phyloP scores from a whole-genome alignment of 305 asterid genomes.

The Solanum hybrid region DNA sequence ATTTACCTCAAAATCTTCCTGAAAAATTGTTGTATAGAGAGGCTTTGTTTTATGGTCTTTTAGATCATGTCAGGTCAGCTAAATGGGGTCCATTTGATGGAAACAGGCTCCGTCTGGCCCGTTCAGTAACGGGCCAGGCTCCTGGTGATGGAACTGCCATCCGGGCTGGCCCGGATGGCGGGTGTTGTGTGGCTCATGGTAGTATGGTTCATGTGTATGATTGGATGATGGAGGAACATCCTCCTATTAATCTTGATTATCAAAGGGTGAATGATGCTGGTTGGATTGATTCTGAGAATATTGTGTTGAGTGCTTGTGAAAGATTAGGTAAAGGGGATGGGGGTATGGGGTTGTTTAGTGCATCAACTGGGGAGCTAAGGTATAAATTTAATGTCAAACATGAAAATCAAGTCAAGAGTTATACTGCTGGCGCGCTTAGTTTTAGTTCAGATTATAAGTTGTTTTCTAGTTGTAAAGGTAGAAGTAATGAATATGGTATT shows the following conservation, averaged over 20 bases:
- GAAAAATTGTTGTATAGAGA: slow-evolving; percentile 59
- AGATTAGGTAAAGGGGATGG: slow-evolving; percentile 78
- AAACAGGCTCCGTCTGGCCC: slow-evolving; percentile 42
- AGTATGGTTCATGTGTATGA: slow-evolving; percentile 91
- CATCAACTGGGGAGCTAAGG: slow-evolving; percentile 55
- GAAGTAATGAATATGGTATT: slow-evolving; percentile 79
- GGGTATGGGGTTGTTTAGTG: slow-evolving; percentile 70
- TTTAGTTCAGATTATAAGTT: slow-evolving; percentile 49
- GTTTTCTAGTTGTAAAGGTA: slow-evolving; percentile 81
- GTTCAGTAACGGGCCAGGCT: slow-evolving; percentile 53
- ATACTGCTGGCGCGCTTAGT: slow-evolving; percentile 73
- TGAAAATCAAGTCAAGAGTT: slow-evolving; percentile 56
- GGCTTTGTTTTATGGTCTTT: slow-evolving; percentile 65
- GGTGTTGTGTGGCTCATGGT: slow-evolving; percentile 92
- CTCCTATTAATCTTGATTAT: slow-evolving; percentile 70
- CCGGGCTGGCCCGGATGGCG: slow-evolving; percentile 83
- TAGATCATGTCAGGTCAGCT: slow-evolving; percentile 68
- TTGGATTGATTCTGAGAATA: slow-evolving; percentile 56
- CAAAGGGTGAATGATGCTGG: slow-evolving; percentile 78
- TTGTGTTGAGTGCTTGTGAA: slow-evolving; percentile 75
- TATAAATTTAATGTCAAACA: slow-evolving; percentile 63
- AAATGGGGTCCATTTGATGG: slow-evolving; percentile 87
- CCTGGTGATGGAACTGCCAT: slow-evolving; percentile 92
- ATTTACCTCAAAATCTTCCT: slow-evolving; percentile 51
- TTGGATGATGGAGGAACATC: slow-evolving; percentile 85